Evolutionary conservation across 2,329 filamentous ascomycete species (phyloP).

Genomic region (Biscogniauxia mediterranea): DNA sequence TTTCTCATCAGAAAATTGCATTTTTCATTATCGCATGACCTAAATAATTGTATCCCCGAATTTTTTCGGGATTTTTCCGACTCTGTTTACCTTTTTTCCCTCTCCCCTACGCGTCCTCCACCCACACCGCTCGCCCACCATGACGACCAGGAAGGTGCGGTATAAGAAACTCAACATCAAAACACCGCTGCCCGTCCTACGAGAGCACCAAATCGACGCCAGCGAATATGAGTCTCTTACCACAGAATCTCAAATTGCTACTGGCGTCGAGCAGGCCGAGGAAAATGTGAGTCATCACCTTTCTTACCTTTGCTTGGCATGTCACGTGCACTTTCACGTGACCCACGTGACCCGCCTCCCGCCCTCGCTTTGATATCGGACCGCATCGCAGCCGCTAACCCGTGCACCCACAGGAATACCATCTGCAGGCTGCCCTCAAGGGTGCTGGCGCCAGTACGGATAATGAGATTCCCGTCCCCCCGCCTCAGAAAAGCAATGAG

Average conservation of each 20-base stretch:
- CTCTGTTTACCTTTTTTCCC: conserved; percentile 39
- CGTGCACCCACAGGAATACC: conserved; percentile 69
- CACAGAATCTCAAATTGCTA: conserved; percentile 83
- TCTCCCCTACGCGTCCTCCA: conserved; percentile 24
- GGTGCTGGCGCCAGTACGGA: conserved; percentile 54
- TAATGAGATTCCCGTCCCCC: conserved; percentile 65
- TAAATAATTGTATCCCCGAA: conserved; percentile 61
- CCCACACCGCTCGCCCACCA: conserved; percentile 41
- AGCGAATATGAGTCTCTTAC: conserved; percentile 83
- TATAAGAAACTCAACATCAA: conserved; percentile 92
- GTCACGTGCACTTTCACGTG: conserved; percentile 53
- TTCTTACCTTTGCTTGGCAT: conserved; percentile 31
- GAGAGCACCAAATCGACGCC: conserved; percentile 87
- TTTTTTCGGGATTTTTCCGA: conserved; percentile 63
- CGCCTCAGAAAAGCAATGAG: conserved; percentile 56
- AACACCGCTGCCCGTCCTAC: conserved; percentile 80
- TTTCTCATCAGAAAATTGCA: conserved; percentile 56
- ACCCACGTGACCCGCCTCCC: conserved; percentile 20
- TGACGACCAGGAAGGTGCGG: conserved; percentile 68
- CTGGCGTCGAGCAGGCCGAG: conserved; percentile 94
- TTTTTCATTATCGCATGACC: conserved; percentile 51
- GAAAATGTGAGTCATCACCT: conserved; percentile 77
- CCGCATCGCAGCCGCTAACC: conserved; percentile 9
- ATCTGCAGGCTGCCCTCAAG: conserved; percentile 79
- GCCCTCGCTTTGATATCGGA: background rate